A percentile compares a stretch with the other conserved stretches of the same genome.
Conservation (phyloP, 768 basidiomycete genomes). For the Rhodosporidiobolus odoratus region DNA sequence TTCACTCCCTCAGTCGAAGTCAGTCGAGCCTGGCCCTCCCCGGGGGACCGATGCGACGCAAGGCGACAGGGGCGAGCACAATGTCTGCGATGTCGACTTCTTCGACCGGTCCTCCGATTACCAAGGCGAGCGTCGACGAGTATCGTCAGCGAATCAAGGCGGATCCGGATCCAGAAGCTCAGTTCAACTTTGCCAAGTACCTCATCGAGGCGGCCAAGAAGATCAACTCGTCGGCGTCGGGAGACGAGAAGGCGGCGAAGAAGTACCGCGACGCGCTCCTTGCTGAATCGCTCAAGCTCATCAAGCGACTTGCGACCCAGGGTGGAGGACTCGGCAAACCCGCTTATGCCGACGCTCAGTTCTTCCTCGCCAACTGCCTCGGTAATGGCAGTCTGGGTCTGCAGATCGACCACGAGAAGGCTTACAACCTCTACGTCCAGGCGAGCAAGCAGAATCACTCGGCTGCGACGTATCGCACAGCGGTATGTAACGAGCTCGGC, state of each 20-base stretch:
- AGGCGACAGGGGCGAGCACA: slow-evolving; percentile 10
- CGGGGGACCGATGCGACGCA: slow-evolving; percentile 23
- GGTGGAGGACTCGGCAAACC: slow-evolving; percentile 54
- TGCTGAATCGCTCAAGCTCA: slow-evolving; percentile 80
- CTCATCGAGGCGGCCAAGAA: slow-evolving; percentile 96
- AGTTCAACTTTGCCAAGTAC: slow-evolving; percentile 97
- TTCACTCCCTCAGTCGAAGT: slow-evolving; percentile 22
- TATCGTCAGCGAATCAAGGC: slow-evolving; percentile 95
- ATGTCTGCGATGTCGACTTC: neutral
- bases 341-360: slow-evolving; percentile 92
- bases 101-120: slow-evolving; percentile 38
- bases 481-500: slow-evolving; percentile 97
- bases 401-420: slow-evolving; percentile 93
- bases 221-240: slow-evolving; percentile 54
- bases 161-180: slow-evolving; percentile 96
- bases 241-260: slow-evolving; percentile 62
- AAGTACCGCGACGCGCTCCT: slow-evolving; percentile 86
- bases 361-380: slow-evolving; percentile 95
- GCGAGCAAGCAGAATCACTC: slow-evolving; percentile 96
- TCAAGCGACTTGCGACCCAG: slow-evolving; percentile 86
- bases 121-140: slow-evolving; percentile 84
- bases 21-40: slow-evolving; percentile 27
- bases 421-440: slow-evolving; percentile 93
- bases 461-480: slow-evolving; percentile 89
- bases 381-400: slow-evolving; percentile 94